Conservation (phyloP, 495 filamentous ascomycete genomes). For the Penicillium silybi region DNA sequence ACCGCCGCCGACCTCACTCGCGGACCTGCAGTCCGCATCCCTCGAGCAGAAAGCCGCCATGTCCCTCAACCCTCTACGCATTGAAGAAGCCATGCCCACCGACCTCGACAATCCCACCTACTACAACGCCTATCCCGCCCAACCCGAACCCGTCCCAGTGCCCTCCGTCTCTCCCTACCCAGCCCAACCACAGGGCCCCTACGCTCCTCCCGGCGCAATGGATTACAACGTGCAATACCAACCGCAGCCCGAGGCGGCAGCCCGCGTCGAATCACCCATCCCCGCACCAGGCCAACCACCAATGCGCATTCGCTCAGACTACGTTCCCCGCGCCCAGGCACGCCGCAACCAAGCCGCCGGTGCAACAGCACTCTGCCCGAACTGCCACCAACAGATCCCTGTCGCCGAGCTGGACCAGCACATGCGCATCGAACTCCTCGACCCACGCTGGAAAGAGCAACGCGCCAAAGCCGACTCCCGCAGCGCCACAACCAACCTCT, state of each 20-base stretch:
- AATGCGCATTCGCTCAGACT: slow-evolving; percentile 92
- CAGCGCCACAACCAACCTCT: slow-evolving; percentile 81
- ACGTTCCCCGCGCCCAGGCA: slow-evolving; percentile 79
- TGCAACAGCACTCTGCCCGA: slow-evolving; percentile 79
- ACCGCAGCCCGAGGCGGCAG: slow-evolving; percentile 25
- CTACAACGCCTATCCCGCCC: slow-evolving; percentile 48
- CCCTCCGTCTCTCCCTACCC: slow-evolving; percentile 32
- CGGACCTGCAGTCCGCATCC: slow-evolving; percentile 87
- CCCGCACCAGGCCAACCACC: slow-evolving; percentile 59
- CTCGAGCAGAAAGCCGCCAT: slow-evolving; percentile 91
- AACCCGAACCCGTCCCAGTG: slow-evolving; percentile 24
- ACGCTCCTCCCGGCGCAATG: slow-evolving; percentile 35
- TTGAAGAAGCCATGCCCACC: slow-evolving; percentile 93
- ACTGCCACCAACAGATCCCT: slow-evolving; percentile 87
- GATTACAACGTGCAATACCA: slow-evolving; percentile 32
- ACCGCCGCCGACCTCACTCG: slow-evolving; percentile 82
- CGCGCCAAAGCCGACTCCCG: slow-evolving; percentile 81
- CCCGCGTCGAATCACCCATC: slow-evolving; percentile 71
- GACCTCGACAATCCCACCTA: slow-evolving; percentile 60
- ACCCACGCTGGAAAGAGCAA: slow-evolving; percentile 95
- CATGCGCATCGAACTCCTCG: slow-evolving; percentile 93
- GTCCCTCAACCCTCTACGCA: slow-evolving; percentile 77
- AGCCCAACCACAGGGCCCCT: slow-evolving; percentile 33
- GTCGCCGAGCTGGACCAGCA: slow-evolving; percentile 85
- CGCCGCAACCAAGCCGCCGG: slow-evolving; percentile 57